Base-by-base conservation (phyloP, 108 stramenopile genomes). In the Fragilariopsis cylindrus region DNA sequence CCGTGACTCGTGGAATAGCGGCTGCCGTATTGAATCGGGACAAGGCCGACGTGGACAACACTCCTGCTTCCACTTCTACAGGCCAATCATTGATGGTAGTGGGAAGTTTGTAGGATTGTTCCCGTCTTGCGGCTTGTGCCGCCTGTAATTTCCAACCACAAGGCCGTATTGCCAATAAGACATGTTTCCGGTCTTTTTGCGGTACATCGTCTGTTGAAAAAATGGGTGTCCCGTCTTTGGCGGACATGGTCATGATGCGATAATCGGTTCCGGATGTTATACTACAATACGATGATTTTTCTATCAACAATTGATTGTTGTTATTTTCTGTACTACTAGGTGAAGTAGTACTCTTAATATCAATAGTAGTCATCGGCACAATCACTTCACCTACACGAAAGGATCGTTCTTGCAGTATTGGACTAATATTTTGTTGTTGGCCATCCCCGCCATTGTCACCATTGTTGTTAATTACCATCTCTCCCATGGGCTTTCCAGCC, bases 341-440 rank as follows among this genome's bases (percentile, higher is more conserved):
- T 46, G 43, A 65, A 69, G 70, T n/a, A 30, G 30, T 2, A 0
- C 30, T 30, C 30, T 30, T 30, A 30, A 30, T 30, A 30, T 30
- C 30, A 30, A 30, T 30, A 30, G 30, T 30, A 30, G 62, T n/a
- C 62, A 63, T 63, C n/a, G 82, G 83, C 5, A 86, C 85, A 43
- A 86, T 82, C 46, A 86, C 85, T 75, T 86, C 85, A 9, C 85
- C 85, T 46, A 75, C 85, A 60, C 77, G 53, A 64, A 82, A 86
- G 7, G 45, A 60, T 15, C 83, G 77, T 43, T 73, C 41, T 47
- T 76, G 39, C 4, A 55, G 49, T 69, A 13, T 18, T 19, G 43
- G 30, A 12, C 30, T 8, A 3, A 30, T 41, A 40, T 30, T 18
- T 60, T 21, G 5, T 60, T n/a, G 18, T 21, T 21, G 58, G 7